Base-by-base conservation (phyloP, 768 basidiomycete genomes). In the Tricholoma flavovirens region DNA sequence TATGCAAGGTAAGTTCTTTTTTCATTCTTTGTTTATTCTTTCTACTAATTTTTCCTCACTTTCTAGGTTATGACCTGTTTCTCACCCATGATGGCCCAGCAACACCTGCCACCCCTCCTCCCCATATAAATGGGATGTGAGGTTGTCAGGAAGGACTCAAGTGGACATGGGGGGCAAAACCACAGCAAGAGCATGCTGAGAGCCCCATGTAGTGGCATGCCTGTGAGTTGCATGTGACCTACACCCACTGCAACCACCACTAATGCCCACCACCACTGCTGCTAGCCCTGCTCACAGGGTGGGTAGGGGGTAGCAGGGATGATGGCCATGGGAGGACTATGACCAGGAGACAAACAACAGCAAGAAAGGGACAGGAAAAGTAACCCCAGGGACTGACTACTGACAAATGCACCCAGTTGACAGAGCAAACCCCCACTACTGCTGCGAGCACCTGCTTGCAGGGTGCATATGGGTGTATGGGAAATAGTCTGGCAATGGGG, bases 241-340 rank as follows among this genome's bases (percentile, higher is more conserved):
- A 36, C 35, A 36, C 35, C 35, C 35, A 36, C 35, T 15, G 35
- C 35, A 36, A 36, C 35, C 35, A 36, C 35, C 14, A 15, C 30
- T 30, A 30, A 97, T 76, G 19, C 30, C 93, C 94, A 57, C 88
- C 93, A 50, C 93, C 92, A 58, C 91, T 90, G 49, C 35, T 36
- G 35, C 11, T 5, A 36, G 35, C 35, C 32, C 32, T 33, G 32
- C 32, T 33, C 32, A 11, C 32, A 33, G 32, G 32, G 32, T 33
- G 32, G 32, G 32, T 33, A 33, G 32, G n/a, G n/a, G n/a, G n/a
- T n/a, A n/a, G n/a, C n/a, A n/a, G n/a, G n/a, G n/a, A 36, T 5
- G 11, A 12, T 36, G 7, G 35, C 35, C 8, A 36, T 36, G 35
- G 11, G 11, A 5, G 11, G 35, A 5, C 35, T 11, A 33, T 11